A percentile compares a stretch with the other conserved stretches of the same genome.
These are phyloP conservation scores for Conticribra weissflogii DNA, from an alignment of 108 stramenopile genomes.

Conservation along the genomic window DNA sequence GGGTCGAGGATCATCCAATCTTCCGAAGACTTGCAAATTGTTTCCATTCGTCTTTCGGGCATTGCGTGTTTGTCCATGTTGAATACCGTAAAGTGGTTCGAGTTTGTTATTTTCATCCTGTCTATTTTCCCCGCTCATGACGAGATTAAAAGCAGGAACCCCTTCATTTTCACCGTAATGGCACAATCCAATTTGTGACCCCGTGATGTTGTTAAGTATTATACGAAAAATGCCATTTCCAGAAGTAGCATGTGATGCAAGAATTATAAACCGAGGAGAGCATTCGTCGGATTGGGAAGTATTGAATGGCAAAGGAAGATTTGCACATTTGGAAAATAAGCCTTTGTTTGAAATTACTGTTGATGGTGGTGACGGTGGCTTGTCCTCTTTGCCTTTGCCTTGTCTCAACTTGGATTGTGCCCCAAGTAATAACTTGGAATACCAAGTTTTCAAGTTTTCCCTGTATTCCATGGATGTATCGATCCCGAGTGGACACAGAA, in stretches of 20 bases:
- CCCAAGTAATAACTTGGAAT: background rate
- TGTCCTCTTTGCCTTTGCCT: too few relatives aligned
- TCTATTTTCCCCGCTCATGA: background rate
- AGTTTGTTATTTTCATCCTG: background rate
- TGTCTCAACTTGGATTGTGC: too few relatives aligned
- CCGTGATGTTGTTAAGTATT: background rate
- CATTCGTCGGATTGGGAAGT: background rate
- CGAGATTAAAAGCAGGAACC: background rate
- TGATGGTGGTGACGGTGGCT: background rate
- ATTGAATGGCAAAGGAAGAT: background rate
- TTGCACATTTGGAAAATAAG: background rate
- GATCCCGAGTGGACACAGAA: constrained; percentile 8
- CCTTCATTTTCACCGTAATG: background rate
- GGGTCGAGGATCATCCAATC: background rate
- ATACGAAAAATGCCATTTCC: constrained; percentile 6
- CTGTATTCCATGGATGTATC: constrained; percentile 1
- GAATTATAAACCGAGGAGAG: constrained; percentile 17
- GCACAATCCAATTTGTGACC: background rate
- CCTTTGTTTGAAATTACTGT: background rate
- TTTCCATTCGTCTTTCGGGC: background rate
- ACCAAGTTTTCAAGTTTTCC: background rate
- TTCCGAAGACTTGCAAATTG: background rate
- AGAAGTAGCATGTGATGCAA: constrained; percentile 9
- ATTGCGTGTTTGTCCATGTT: background rate
- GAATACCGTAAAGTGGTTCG: background rate